phyloP scores from a whole-genome alignment of 768 basidiomycete species.

The Lentinula sp. region DNA sequence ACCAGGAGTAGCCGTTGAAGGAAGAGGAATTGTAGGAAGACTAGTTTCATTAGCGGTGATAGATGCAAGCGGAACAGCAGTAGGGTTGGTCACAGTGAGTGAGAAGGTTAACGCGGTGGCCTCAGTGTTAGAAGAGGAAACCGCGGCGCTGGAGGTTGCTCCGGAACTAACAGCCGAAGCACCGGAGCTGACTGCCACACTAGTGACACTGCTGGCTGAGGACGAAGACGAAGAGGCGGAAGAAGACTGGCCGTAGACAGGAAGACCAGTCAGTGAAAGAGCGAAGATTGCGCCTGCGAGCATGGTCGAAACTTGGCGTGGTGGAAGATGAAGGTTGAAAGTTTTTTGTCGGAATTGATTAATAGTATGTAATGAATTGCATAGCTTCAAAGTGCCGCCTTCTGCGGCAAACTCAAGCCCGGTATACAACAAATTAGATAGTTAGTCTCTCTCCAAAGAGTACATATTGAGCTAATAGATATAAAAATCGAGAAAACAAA shows the following conservation, averaged over 20 bases:
- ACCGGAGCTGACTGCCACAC: conserved; percentile 11
- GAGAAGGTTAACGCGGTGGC: conserved; percentile 35
- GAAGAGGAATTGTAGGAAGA: conserved; percentile 37
- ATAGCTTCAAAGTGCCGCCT: too few relatives aligned
- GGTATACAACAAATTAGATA: background rate
- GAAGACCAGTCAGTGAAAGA: conserved; percentile 24
- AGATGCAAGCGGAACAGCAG: conserved; percentile 48
- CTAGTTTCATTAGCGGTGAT: conserved; percentile 39
- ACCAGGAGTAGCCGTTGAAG: conserved; percentile 43
- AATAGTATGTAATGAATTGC: too few relatives aligned
- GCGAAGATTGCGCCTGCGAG: conserved; percentile 13
- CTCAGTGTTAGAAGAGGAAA: conserved; percentile 15
- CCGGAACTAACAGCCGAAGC: conserved; percentile 8
- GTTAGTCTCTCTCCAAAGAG: background rate
- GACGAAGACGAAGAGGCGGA: conserved; percentile 2
- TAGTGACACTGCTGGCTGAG: background rate
- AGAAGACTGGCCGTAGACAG: conserved; percentile 36
- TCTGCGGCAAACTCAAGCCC: background rate
- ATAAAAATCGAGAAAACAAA: background rate
- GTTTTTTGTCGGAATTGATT: background rate
- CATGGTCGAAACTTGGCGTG: background rate
- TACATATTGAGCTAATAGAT: background rate
- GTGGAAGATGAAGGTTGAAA: background rate
- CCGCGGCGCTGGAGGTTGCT: background rate
- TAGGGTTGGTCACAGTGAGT: conserved; percentile 48